Conservation (phyloP, 306 rosid species). For the Malus sieversii region DNA sequence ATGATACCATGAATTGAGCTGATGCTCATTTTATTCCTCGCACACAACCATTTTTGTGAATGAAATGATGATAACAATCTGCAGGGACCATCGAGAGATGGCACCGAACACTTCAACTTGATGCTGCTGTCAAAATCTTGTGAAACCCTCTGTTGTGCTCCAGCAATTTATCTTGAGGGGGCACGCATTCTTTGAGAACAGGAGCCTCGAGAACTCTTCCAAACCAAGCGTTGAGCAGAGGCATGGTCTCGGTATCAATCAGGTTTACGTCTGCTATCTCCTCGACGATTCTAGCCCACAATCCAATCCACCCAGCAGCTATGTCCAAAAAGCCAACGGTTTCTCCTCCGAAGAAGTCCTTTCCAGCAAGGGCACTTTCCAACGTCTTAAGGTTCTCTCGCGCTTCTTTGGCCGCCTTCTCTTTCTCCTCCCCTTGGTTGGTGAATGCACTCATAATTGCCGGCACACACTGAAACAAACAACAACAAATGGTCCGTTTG, state of each 20-base stretch:
- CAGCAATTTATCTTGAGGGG: conserved; percentile 30
- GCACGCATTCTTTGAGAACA: conserved; percentile 29
- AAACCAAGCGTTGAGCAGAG: conserved; percentile 34
- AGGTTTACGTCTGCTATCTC: conserved; percentile 27
- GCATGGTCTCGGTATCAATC: conserved; percentile 28
- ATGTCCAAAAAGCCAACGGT: conserved; percentile 37
- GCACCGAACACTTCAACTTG: conserved; percentile 19
- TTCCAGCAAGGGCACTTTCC: conserved; percentile 33
- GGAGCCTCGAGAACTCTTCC: conserved; percentile 23
- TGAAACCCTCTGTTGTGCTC: conserved; percentile 16
- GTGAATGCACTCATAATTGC: conserved; percentile 22
- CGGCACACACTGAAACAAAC: conserved; percentile 27
- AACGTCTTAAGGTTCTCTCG: conserved; percentile 38
- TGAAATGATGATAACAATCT: background rate
- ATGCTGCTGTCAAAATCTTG: conserved; percentile 20
- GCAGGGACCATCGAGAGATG: background rate
- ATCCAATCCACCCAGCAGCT: conserved; percentile 39
- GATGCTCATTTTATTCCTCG: no score
- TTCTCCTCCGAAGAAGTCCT: conserved; percentile 38
- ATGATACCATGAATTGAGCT: background rate
- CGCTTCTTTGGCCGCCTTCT: conserved; percentile 34
- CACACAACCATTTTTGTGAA: background rate
- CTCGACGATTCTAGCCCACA: conserved; percentile 19
- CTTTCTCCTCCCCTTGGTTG: conserved; percentile 39
- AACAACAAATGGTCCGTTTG: background rate